phyloP scores from a whole-genome alignment of 257 asterid genomes.

The Solanum gandarillasii region DNA sequence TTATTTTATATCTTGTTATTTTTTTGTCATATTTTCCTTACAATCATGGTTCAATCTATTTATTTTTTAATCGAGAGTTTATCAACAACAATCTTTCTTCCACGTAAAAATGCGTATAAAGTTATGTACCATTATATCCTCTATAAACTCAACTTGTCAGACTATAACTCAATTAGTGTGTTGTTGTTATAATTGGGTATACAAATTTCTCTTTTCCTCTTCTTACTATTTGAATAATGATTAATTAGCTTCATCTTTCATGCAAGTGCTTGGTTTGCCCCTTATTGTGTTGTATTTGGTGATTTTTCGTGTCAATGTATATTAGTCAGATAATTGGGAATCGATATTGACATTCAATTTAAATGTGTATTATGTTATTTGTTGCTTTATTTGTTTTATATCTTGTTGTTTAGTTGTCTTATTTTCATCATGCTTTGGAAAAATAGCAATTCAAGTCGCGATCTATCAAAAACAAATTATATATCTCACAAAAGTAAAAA shows the following conservation, averaged over 20 bases:
- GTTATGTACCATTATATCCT: too few species aligned
- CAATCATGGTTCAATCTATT: too few species aligned
- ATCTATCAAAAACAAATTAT: neutral
- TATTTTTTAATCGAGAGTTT: neutral
- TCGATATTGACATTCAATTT: neutral
- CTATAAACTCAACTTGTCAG: neutral
- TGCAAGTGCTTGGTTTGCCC: neutral
- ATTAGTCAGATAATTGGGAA: accelerated
- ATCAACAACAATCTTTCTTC: too few species aligned
- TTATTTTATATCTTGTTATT: too few species aligned
- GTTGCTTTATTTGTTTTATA: neutral
- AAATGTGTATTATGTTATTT: neutral
- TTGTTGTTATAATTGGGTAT: neutral
- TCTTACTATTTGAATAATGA: neutral
- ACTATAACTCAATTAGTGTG: neutral
- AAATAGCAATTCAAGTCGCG: neutral
- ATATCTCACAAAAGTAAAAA: neutral
- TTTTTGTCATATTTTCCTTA: neutral
- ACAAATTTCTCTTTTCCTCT: neutral
- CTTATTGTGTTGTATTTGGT: neutral
- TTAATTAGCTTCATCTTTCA: too few species aligned
- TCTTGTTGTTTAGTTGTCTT: neutral
- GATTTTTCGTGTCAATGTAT: neutral
- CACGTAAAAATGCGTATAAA: too few species aligned
- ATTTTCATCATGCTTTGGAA: neutral